A percentile compares a stretch with the other conserved stretches of the same genome.
Evolutionary conservation across 1,139 yeast genomes (phyloP).

Genomic region (Taiozyma sp.): DNA sequence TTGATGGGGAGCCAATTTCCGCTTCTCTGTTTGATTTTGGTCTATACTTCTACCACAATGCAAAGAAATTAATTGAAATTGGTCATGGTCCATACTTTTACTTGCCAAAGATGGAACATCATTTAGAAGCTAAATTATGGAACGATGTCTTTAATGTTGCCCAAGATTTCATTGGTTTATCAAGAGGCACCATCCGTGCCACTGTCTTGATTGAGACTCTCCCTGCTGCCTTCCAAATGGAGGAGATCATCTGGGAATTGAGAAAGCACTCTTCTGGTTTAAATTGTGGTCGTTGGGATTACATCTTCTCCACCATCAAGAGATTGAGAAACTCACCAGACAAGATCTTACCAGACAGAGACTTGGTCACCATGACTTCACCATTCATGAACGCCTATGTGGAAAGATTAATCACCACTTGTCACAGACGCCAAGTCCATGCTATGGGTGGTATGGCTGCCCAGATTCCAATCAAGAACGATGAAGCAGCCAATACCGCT

Average conservation of each 20-base stretch:
- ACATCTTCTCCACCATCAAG: slow-evolving; percentile 70
- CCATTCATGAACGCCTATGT: slow-evolving; percentile 76
- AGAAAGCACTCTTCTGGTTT: slow-evolving; percentile 72
- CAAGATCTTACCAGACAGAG: slow-evolving; percentile 65
- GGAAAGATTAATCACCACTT: slow-evolving; percentile 57
- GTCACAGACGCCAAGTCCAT: slow-evolving; percentile 70
- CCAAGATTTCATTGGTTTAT: slow-evolving; percentile 59
- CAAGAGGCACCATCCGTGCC: slow-evolving; percentile 71
- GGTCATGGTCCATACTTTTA: slow-evolving; percentile 76
- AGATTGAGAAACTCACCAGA: slow-evolving; percentile 54
- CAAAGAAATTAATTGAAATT: slow-evolving; percentile 47
- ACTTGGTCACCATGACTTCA: slow-evolving; percentile 71
- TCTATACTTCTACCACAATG: slow-evolving; percentile 68
- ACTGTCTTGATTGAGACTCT: slow-evolving; percentile 74
- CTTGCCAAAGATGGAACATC: slow-evolving; percentile 78
- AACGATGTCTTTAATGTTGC: slow-evolving; percentile 68
- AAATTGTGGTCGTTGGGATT: slow-evolving; percentile 84
- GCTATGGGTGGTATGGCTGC: slow-evolving; percentile 90
- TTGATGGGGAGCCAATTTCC: slow-evolving; percentile 72
- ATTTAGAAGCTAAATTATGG: slow-evolving; percentile 73
- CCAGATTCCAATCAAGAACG: slow-evolving; percentile 72
- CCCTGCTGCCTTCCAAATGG: slow-evolving; percentile 79
- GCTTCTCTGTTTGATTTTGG: slow-evolving; percentile 81
- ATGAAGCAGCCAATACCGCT: slow-evolving; percentile 50
- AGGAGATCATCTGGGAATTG: slow-evolving; percentile 72